These are phyloP conservation scores for Sonneratia caseolaris DNA, from an alignment of 345 rosid species.

Conservation along the genomic window DNA sequence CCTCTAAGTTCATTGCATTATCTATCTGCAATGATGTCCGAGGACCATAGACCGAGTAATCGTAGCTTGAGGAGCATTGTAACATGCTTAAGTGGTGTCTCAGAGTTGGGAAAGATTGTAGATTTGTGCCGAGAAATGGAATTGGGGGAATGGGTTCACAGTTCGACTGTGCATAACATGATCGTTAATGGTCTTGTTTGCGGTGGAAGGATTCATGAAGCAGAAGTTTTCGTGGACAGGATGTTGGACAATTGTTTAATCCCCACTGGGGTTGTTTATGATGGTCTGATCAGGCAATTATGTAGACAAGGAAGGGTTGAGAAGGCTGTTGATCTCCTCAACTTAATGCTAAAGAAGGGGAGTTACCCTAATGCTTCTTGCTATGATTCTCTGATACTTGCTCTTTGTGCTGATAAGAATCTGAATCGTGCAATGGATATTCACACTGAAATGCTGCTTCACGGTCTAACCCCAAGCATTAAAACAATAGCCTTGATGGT, in stretches of 20 bases:
- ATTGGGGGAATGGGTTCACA: constrained; percentile 34
- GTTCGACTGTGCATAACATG: constrained; percentile 37
- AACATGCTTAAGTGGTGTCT: constrained; percentile 29
- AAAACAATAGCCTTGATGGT: constrained; percentile 39
- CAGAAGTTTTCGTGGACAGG: constrained; percentile 41
- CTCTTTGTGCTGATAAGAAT: constrained; percentile 32
- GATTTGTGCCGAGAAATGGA: constrained; percentile 50
- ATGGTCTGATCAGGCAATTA: constrained; percentile 46
- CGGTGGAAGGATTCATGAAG: constrained; percentile 34
- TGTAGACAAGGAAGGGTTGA: constrained; percentile 27
- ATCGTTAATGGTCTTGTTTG: constrained; percentile 39
- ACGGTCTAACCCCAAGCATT: constrained; percentile 44
- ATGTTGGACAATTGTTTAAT: constrained; percentile 28
- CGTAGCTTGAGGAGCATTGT: constrained; percentile 45
- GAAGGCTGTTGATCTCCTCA: constrained; percentile 51
- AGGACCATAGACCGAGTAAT: constrained; percentile 41
- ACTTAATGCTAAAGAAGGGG: constrained; percentile 51
- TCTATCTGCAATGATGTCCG: constrained; percentile 50
- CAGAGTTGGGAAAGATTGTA: constrained; percentile 34
- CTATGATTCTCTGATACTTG: constrained; percentile 44
- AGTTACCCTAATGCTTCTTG: constrained; percentile 35
- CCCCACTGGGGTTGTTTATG: constrained; percentile 30
- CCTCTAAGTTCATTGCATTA: constrained; percentile 26
- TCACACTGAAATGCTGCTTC: constrained; percentile 51
- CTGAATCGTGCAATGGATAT: constrained; percentile 46